Conservation (phyloP, 2,329 filamentous ascomycete genomes). For the Coniochaeta ligniaria region DNA sequence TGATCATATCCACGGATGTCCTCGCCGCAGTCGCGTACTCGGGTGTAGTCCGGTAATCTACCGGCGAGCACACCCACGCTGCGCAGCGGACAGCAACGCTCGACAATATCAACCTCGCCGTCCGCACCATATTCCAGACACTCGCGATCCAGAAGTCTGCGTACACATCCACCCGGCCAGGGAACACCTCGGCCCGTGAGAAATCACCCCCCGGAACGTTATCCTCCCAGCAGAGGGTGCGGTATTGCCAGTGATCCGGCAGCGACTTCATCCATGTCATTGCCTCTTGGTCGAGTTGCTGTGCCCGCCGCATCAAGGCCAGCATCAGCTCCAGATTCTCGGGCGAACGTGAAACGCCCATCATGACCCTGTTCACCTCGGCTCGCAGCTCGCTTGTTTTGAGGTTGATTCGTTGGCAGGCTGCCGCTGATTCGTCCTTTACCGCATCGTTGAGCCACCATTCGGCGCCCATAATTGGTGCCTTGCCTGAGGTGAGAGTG, state of each 20-base stretch:
- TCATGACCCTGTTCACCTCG: conserved; percentile 44
- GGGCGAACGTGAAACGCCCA: conserved; percentile 33
- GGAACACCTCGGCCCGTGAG: conserved; percentile 46
- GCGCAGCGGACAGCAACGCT: conserved; percentile 50
- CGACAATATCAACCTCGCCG: conserved; percentile 46
- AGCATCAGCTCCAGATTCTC: conserved; percentile 44
- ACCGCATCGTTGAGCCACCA: conserved; percentile 53
- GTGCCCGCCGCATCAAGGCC: conserved; percentile 42
- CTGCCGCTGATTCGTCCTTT: conserved; percentile 38
- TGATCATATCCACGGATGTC: conserved; percentile 43
- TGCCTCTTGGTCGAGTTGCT: conserved; percentile 44
- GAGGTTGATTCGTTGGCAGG: conserved; percentile 45
- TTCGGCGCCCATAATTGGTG: conserved; percentile 45
- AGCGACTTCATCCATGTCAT: conserved; percentile 42
- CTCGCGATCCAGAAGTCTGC: conserved; percentile 51
- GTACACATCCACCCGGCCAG: conserved; percentile 54
- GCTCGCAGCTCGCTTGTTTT: conserved; percentile 47
- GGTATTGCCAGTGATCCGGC: conserved; percentile 42
- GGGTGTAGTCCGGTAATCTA: conserved; percentile 55
- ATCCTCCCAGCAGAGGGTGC: conserved; percentile 50
- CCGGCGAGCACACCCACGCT: conserved; percentile 52
- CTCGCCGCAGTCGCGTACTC: conserved; percentile 51
- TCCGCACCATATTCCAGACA: conserved; percentile 48
- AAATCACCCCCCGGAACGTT: conserved; percentile 45
- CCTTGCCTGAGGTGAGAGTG: conserved; percentile 43